A percentile compares a stretch with the other conserved stretches of the same genome.
phyloP scores from a whole-genome alignment of 495 filamentous ascomycete species.

The Penicillium simplicissimum region DNA sequence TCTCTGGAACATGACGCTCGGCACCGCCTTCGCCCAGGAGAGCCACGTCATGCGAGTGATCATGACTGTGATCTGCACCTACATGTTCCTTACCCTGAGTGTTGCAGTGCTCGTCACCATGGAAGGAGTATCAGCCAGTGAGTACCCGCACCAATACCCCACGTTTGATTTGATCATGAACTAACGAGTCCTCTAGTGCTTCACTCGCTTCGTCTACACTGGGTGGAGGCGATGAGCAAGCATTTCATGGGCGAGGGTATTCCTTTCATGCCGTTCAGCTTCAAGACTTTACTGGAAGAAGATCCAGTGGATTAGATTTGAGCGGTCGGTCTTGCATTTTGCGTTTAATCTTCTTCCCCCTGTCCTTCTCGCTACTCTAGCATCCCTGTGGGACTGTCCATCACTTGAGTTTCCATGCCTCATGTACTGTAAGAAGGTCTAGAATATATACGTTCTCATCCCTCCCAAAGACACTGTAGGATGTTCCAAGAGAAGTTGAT shows the following conservation, averaged over 20 bases:
- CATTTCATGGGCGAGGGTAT: slow-evolving; percentile 96
- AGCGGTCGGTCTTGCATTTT: slow-evolving; percentile 10
- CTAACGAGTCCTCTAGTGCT: slow-evolving; percentile 52
- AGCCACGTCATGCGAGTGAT: slow-evolving; percentile 70
- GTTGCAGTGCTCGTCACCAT: slow-evolving; percentile 74
- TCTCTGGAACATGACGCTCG: slow-evolving; percentile 94
- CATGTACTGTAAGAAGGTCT: slow-evolving; percentile 22
- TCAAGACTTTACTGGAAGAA: slow-evolving; percentile 84
- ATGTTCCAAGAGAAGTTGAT: neutral
- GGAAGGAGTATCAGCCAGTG: slow-evolving; percentile 78
- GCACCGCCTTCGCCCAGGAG: slow-evolving; percentile 62
- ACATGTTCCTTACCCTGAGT: slow-evolving; percentile 83
- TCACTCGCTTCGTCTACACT: slow-evolving; percentile 92
- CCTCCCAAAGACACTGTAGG: neutral
- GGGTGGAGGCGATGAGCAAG: slow-evolving; percentile 99
- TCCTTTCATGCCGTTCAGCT: slow-evolving; percentile 90
- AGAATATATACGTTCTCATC: slow-evolving; percentile 20
- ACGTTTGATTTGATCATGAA: neutral
- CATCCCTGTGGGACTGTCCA: slow-evolving; percentile 20
- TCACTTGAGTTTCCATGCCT: slow-evolving; percentile 21
- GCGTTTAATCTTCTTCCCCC: slow-evolving; percentile 19
- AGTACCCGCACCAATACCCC: slow-evolving; percentile 1
- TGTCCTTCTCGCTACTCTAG: slow-evolving; percentile 14
- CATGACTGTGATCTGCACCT: slow-evolving; percentile 77
- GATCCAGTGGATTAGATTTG: slow-evolving; percentile 58